A percentile compares a stretch with the other conserved stretches of the same genome.
phyloP scores from a whole-genome alignment of 371 early-diverging fungal species.

The Mucor velutinosus region DNA sequence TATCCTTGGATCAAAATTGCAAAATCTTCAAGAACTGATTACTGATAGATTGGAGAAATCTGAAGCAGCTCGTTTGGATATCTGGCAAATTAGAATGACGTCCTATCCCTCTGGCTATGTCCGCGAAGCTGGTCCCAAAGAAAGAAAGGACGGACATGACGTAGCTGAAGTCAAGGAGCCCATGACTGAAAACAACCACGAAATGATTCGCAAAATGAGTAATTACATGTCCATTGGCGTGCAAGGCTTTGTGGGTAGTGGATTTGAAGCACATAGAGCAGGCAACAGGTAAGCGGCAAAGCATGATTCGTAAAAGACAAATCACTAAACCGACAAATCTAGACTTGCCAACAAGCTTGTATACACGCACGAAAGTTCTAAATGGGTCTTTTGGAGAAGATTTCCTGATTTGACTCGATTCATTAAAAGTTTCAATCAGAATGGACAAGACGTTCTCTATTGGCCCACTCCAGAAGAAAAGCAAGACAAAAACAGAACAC shows the following conservation, averaged over 20 bases:
- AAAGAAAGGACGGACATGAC: slow-evolving; percentile 38
- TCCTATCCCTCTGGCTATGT: slow-evolving; percentile 56
- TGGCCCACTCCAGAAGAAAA: slow-evolving; percentile 15
- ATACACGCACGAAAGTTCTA: slow-evolving; percentile 56
- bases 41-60: slow-evolving; percentile 53
- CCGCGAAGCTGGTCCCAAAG: slow-evolving; percentile 36
- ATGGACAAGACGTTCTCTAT: slow-evolving; percentile 17
- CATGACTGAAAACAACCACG: neutral
- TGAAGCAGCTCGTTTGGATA: slow-evolving; percentile 60
- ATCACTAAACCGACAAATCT: neutral
- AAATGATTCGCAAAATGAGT: slow-evolving; percentile 50
- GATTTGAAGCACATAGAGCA: slow-evolving; percentile 62
- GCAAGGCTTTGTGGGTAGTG: slow-evolving; percentile 66
- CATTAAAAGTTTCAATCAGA: slow-evolving; percentile 38
- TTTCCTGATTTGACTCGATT: slow-evolving; percentile 57
- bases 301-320: too few relatives aligned
- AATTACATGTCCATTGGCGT: slow-evolving; percentile 64
- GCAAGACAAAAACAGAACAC: neutral
- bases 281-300: slow-evolving; percentile 19
- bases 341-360: slow-evolving; percentile 55
- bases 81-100: slow-evolving; percentile 57
- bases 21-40: slow-evolving; percentile 46
- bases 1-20: slow-evolving; percentile 48
- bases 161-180: slow-evolving; percentile 19
- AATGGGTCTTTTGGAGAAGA: slow-evolving; percentile 59